A percentile compares a stretch with the other conserved stretches of the same genome.
Evolutionary conservation across 148 eudicot genomes (phyloP).

Genomic region (Camellia granthamiana): DNA sequence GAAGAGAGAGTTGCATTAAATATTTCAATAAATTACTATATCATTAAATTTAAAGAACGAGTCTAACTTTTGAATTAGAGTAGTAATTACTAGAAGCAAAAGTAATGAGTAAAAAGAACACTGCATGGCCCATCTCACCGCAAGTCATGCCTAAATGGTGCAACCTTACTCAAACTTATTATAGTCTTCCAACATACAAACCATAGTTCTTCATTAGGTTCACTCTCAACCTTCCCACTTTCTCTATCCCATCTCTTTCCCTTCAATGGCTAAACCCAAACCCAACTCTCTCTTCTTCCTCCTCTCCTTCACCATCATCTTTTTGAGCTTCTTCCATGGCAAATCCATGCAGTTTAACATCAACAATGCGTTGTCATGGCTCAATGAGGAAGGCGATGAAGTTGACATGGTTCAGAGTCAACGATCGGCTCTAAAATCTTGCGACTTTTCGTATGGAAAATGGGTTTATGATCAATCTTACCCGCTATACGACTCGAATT

Average conservation of each 20-base stretch:
- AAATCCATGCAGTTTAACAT: conserved; percentile 20
- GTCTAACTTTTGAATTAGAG: too few relatives aligned
- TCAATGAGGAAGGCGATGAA: conserved; percentile 44
- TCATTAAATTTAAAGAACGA: too few relatives aligned
- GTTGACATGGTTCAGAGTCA: conserved; percentile 35
- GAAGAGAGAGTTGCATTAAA: too few relatives aligned
- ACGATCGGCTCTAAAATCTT: conserved; percentile 29
- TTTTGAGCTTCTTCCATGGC: conserved; percentile 19
- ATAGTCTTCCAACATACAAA: neutral
- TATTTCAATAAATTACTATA: too few relatives aligned
- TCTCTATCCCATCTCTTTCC: neutral
- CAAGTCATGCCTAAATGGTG: conserved; percentile 1
- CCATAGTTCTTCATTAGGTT: neutral
- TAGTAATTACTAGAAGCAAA: conserved; percentile 1
- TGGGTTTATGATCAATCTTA: conserved; percentile 80
- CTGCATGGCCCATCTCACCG: neutral
- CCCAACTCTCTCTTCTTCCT: conserved; percentile 3
- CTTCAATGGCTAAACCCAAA: conserved; percentile 16
- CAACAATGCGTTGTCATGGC: conserved; percentile 40
- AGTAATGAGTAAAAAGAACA: conserved; percentile 14
- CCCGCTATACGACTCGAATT: conserved; percentile 68
- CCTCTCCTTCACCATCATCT: conserved; percentile 24
- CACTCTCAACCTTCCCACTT: neutral
- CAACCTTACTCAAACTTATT: neutral
- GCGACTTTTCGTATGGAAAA: conserved; percentile 61